Evolutionary conservation across 108 stramenopile genomes (phyloP).

Genomic region (Pelagomonas calceolata): DNA sequence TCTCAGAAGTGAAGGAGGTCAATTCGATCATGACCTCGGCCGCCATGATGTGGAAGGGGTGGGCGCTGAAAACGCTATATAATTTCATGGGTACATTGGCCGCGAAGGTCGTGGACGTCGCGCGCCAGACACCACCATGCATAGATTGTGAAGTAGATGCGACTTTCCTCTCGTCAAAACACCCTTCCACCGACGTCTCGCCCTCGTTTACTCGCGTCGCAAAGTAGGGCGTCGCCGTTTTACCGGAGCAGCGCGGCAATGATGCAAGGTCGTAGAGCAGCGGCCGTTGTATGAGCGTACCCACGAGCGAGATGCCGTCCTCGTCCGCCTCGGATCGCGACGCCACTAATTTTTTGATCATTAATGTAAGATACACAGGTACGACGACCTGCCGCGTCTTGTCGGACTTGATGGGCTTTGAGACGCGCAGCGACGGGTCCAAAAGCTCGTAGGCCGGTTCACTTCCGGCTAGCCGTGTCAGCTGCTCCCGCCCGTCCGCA

Average conservation of each 20-base stretch:
- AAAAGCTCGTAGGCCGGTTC: not conserved
- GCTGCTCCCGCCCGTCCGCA: not conserved
- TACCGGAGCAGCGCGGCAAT: not conserved
- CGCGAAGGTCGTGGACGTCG: not conserved
- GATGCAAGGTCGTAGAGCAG: not conserved
- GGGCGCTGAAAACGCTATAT: not conserved
- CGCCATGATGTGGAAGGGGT: not conserved
- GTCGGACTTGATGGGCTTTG: not conserved
- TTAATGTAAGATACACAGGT: not conserved
- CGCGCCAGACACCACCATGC: not conserved
- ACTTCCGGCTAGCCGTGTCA: not conserved
- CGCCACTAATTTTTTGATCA: not conserved
- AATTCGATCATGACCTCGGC: not conserved
- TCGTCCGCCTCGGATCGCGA: not conserved
- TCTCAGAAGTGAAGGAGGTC: not conserved
- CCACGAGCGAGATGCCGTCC: not conserved
- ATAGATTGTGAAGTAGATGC: not conserved
- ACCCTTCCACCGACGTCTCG: not conserved
- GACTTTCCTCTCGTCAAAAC: not conserved
- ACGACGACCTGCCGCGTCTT: not conserved
- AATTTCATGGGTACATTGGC: not conserved
- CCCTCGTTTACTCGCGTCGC: not conserved
- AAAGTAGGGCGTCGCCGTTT: not conserved
- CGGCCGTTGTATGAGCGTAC: not conserved
- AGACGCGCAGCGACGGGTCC: constrained; percentile 1